phyloP scores from a whole-genome alignment of 169 alveolate species.

The Cryptosporidium ubiquitum region DNA sequence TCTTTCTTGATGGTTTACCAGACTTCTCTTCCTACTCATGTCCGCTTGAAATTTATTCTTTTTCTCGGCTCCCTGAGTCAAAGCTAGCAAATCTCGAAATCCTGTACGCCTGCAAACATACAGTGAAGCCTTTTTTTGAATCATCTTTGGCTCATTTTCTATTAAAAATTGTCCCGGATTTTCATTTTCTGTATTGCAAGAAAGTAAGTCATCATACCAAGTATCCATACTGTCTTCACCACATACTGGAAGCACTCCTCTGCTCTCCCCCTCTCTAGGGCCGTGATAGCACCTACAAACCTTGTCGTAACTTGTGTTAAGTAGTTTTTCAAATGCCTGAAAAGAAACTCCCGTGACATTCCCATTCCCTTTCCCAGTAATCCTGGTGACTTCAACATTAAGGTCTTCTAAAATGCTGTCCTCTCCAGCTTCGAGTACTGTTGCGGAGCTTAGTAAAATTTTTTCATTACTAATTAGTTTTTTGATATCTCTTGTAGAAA shows the following conservation, averaged over 20 bases:
- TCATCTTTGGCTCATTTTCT: background rate
- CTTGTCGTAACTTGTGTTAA: slow-evolving; percentile 28
- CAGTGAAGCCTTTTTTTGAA: background rate
- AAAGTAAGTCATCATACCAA: slow-evolving; percentile 63
- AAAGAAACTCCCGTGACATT: background rate
- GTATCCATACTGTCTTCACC: slow-evolving; percentile 66
- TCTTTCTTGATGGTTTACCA: background rate
- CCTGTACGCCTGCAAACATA: slow-evolving; percentile 35
- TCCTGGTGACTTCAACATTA: slow-evolving; percentile 23
- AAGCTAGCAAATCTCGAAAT: slow-evolving; percentile 6
- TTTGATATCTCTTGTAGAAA: slow-evolving; percentile 37
- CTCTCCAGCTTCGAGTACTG: slow-evolving; percentile 4
- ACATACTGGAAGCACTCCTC: slow-evolving; percentile 15
- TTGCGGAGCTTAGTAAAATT: slow-evolving; percentile 25
- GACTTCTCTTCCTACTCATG: background rate
- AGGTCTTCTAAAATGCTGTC: slow-evolving; percentile 50
- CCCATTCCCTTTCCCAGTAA: background rate
- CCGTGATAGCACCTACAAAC: slow-evolving; percentile 59
- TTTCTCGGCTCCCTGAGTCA: background rate
- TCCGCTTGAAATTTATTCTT: background rate
- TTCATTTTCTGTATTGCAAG: slow-evolving; percentile 53
- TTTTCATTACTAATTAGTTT: slow-evolving; percentile 33
- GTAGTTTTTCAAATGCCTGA: slow-evolving; percentile 38
- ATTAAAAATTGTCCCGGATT: background rate
- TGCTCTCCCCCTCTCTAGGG: slow-evolving; percentile 1